Base-by-base conservation (phyloP, 768 basidiomycete genomes). In the Auriscalpium vulgare region DNA sequence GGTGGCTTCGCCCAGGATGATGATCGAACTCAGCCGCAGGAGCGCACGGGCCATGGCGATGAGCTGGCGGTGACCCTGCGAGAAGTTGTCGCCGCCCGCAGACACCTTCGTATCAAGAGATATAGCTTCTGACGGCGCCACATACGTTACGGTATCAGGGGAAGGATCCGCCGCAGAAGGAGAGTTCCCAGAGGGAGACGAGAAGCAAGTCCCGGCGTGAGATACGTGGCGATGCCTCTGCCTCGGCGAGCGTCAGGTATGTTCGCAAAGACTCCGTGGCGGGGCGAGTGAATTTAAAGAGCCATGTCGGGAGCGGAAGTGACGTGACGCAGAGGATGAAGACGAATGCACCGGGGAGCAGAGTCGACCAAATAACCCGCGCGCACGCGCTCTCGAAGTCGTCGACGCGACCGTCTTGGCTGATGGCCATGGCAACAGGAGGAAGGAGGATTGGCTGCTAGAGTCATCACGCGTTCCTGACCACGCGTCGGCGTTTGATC, bases 1-100 rank as follows among this genome's bases (percentile, higher is more conserved):
- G 5, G 85, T 88, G 8, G 86, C 86, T 61, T 88, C 86, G 56
- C 86, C 87, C 44, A 88, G 70, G 13, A 88, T 77, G 44, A 88
- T 80, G 57, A 88, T 78, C 10, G 80, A 68, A 61, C 81, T 85
- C 4, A 77, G 76, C 19, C 85, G 72, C 38, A 88, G 71, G 16
- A 88, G 69, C 0, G 87, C 86, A 8, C 87, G 76, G 0, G 87
- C 87, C 82, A 51, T 47, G 50, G n/a, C 34, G 29, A 34, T 38
- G 10, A 40, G 34, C 37, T 34, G 40, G n/a, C 47, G 47, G 2
- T 47, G 47, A 19, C 47, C 47, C 47, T 47, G 47, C 11, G 47
- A 47, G 47, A 47, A 47, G 47, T 47, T 47, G 17, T 4, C n/a
- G 21, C 47, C 47, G 21, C 47, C 47, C 2, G 47, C 23, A 8